These are phyloP conservation scores for Zarea fungicola DNA, from an alignment of 2,329 filamentous ascomycete species.

Conservation along the genomic window DNA sequence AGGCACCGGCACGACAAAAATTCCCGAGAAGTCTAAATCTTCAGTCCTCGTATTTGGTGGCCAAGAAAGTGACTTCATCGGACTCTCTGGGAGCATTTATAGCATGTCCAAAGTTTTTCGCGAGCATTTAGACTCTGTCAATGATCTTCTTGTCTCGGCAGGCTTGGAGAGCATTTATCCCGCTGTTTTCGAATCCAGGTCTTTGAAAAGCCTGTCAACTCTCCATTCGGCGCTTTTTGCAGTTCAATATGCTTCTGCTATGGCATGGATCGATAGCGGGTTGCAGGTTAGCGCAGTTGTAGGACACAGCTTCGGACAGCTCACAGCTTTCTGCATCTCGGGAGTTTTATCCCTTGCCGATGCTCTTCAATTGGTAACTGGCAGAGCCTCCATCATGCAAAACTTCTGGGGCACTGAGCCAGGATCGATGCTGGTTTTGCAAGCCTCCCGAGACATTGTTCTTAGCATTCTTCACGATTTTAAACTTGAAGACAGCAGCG, in stretches of 20 bases:
- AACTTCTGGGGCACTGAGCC: conserved; percentile 28
- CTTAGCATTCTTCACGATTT: background rate
- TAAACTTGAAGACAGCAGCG: background rate
- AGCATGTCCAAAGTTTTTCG: no score
- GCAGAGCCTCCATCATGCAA: conserved; percentile 27
- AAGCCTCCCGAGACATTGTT: no score
- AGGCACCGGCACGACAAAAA: no score
- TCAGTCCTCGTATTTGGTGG: no score
- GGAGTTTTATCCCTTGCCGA: conserved; percentile 27
- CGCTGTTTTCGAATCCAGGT: background rate
- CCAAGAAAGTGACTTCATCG: no score
- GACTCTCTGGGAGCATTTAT: no score
- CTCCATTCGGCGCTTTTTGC: conserved; percentile 13
- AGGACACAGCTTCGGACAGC: conserved; percentile 37
- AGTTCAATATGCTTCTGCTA: conserved; percentile 15
- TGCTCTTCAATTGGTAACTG: conserved; percentile 24
- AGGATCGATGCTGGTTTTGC: conserved; percentile 30
- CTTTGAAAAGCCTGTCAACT: background rate
- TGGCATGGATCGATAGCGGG: conserved; percentile 15
- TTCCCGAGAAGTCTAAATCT: no score
- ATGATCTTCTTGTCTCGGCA: no score
- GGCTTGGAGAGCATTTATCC: conserved; percentile 10
- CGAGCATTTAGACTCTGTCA: no score
- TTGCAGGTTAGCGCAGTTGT: conserved; percentile 11
- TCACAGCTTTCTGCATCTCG: conserved; percentile 31